Conservation (phyloP, 176 grass and related monocot species). For the Eremochloa ophiuroides region DNA sequence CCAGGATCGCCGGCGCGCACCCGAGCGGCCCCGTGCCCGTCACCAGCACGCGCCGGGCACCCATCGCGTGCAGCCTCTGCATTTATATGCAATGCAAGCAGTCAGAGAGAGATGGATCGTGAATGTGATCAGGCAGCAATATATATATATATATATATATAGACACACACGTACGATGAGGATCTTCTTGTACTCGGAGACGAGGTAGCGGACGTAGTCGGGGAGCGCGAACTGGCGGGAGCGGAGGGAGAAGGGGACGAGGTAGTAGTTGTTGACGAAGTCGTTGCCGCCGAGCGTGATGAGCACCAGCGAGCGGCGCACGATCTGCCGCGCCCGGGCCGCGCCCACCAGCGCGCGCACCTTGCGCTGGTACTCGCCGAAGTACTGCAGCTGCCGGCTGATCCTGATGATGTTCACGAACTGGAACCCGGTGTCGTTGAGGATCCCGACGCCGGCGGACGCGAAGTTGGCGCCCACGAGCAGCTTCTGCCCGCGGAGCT, state of each 20-base stretch:
- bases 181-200: constrained; percentile 68
- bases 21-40: constrained; percentile 90
- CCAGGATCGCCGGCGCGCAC: constrained; percentile 77
- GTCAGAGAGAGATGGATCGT: neutral
- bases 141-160: neutral
- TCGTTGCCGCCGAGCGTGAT: constrained; percentile 68
- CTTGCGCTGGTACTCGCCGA: constrained; percentile 59
- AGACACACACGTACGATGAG: constrained; percentile 29
- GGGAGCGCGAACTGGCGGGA: constrained; percentile 72
- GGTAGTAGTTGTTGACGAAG: constrained; percentile 70
- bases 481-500: constrained; percentile 64
- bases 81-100: neutral
- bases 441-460: constrained; percentile 88
- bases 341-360: constrained; percentile 39
- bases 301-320: constrained; percentile 50
- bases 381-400: constrained; percentile 45
- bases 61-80: constrained; percentile 65
- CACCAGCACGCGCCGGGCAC: constrained; percentile 61
- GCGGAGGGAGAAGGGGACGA: constrained; percentile 54
- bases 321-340: constrained; percentile 28
- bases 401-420: constrained; percentile 76
- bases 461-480: constrained; percentile 94
- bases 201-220: constrained; percentile 61
- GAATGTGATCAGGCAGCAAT: too few relatives aligned
- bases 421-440: constrained; percentile 93